Evolutionary conservation across 179 eudicot genomes (phyloP).

Genomic region (Pouteria campechiana): DNA sequence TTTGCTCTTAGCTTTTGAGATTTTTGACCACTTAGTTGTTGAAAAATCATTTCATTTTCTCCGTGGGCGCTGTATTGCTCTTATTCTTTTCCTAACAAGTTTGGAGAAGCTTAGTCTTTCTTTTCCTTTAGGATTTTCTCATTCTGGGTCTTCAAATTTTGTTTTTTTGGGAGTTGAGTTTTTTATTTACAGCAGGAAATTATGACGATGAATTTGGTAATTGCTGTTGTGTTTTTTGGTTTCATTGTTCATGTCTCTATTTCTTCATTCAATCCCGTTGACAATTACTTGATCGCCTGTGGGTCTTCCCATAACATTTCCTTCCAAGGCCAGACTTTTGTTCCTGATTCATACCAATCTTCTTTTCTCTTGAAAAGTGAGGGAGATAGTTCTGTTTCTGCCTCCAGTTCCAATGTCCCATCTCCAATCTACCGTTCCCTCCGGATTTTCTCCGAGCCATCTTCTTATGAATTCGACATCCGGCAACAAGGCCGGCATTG

Average conservation of each 20-base stretch:
- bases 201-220: constrained; percentile 16
- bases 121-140: background rate
- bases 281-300: constrained; percentile 57
- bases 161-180: constrained; percentile 1
- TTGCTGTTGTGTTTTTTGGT: constrained; percentile 18
- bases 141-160: background rate
- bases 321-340: constrained; percentile 46
- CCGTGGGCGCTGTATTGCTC: no score
- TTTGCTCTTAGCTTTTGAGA: no score
- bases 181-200: constrained; percentile 2
- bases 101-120: background rate
- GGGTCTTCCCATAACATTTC: constrained; percentile 60
- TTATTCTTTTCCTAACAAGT: no score
- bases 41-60: no score
- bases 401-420: constrained; percentile 4
- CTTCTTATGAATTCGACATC: constrained; percentile 27
- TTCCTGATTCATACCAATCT: constrained; percentile 51
- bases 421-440: constrained; percentile 28
- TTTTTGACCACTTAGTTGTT: no score
- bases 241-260: constrained; percentile 19
- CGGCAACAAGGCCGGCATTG: constrained; percentile 35
- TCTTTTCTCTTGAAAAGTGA: constrained; percentile 30
- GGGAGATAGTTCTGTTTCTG: constrained; percentile 16
- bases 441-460: constrained; percentile 18
- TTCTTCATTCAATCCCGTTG: constrained; percentile 43